Conservation (phyloP, 257 asterid species). For the Knoxia roxburghii region DNA sequence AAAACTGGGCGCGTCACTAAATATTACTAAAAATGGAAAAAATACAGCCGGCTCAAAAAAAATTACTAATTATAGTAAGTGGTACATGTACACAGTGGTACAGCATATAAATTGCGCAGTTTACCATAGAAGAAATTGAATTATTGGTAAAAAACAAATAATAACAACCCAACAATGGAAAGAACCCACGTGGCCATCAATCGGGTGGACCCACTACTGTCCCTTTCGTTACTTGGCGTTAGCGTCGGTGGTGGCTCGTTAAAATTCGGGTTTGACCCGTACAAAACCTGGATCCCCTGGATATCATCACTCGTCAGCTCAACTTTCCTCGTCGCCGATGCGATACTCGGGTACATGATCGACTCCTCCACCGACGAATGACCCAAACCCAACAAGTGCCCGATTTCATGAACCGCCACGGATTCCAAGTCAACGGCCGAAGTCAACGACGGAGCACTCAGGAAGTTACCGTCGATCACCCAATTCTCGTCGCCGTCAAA, state of each 20-base stretch:
- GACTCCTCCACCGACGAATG: conserved; percentile 72
- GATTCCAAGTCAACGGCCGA: conserved; percentile 82
- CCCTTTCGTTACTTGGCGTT: conserved; percentile 36
- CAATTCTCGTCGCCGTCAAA: conserved; percentile 78
- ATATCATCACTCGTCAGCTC: conserved; percentile 57
- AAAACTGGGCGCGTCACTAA: too few species aligned
- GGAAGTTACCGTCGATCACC: conserved; percentile 60
- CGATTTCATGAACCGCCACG: conserved; percentile 90
- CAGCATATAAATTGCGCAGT: too few species aligned
- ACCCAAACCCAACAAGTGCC: conserved; percentile 87
- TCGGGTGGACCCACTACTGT: conserved; percentile 28
- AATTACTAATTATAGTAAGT: too few species aligned
- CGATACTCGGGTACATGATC: conserved; percentile 73
- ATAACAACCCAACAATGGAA: conserved; percentile 22
- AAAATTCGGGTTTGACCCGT: conserved; percentile 72
- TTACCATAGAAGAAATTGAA: too few species aligned
- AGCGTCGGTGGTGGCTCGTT: conserved; percentile 35
- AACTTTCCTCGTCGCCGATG: conserved; percentile 57
- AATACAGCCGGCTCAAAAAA: too few species aligned
- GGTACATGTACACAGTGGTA: too few species aligned
- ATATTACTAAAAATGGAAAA: too few species aligned
- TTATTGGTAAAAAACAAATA: not conserved
- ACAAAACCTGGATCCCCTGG: conserved; percentile 54
- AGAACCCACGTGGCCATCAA: conserved; percentile 10
- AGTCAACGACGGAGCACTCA: conserved; percentile 19